These are phyloP conservation scores for Helotiales sp. DNA, from an alignment of 2,329 filamentous ascomycete species.

Conservation along the genomic window DNA sequence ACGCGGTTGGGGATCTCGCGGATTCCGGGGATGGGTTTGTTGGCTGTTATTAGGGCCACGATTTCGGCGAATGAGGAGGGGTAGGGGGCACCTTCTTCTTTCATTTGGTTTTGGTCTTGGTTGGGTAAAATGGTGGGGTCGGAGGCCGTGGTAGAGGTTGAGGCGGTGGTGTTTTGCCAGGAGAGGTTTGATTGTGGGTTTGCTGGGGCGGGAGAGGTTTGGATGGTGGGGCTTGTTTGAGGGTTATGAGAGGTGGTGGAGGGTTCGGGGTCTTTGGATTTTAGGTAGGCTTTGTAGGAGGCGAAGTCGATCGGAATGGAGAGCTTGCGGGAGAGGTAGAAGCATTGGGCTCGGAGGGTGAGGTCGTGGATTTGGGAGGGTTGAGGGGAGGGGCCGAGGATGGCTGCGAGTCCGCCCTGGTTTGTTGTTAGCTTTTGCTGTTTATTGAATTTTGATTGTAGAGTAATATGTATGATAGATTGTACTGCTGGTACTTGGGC, in stretches of 20 bases:
- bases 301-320: constrained; percentile 61
- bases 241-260: not conserved
- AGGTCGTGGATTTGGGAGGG: constrained; percentile 56
- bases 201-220: not conserved
- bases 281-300: constrained; percentile 64
- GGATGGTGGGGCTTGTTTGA: not conserved
- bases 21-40: constrained; percentile 83
- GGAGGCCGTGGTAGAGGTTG: constrained; percentile 2
- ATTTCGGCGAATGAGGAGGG: constrained; percentile 84
- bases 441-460: not conserved
- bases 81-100: constrained; percentile 61
- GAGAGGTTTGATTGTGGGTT: not conserved
- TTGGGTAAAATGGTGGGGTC: not conserved
- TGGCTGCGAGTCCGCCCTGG: constrained; percentile 61
- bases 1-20: constrained; percentile 82
- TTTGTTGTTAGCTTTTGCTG: not conserved
- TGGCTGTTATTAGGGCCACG: constrained; percentile 79
- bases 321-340: constrained; percentile 58
- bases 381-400: constrained; percentile 58
- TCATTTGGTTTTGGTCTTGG: not conserved
- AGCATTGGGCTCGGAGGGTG: constrained; percentile 66
- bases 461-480: not conserved
- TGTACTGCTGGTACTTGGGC: too few relatives aligned
- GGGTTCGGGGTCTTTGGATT: constrained; percentile 4
- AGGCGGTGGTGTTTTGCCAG: not conserved